Conservation (phyloP, 192 early-diverging fungal species). For the Obelidium mucronatum region DNA sequence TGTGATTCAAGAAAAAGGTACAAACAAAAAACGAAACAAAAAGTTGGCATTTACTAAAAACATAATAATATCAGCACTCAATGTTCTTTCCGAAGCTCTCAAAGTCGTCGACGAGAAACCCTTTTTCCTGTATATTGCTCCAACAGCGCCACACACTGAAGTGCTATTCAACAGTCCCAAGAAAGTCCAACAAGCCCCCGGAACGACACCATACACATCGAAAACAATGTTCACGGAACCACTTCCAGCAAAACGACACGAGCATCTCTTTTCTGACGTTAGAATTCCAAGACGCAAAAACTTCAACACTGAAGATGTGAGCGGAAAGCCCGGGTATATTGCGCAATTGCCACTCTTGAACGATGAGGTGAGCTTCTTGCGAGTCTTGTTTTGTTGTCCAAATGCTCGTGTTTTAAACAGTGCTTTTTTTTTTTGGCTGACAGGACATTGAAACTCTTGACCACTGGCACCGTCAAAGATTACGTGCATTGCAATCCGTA, state of each 20-base stretch:
- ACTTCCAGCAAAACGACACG: slow-evolving; percentile 65
- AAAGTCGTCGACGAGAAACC: no score
- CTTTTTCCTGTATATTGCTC: slow-evolving; percentile 59
- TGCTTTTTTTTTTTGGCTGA: no score
- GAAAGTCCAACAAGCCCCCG: slow-evolving; percentile 11
- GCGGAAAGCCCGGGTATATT: slow-evolving; percentile 63
- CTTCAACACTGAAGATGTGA: slow-evolving; percentile 60
- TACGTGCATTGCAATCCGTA: slow-evolving; percentile 48
- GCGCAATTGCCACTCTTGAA: slow-evolving; percentile 50
- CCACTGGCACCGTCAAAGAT: slow-evolving; percentile 57
- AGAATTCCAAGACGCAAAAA: slow-evolving; percentile 64
- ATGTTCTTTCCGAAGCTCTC: background rate
- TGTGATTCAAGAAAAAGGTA: slow-evolving; percentile 64
- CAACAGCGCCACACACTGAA: slow-evolving; percentile 68
- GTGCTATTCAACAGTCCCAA: slow-evolving; percentile 43
- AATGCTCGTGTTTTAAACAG: no score
- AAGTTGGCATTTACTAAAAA: background rate
- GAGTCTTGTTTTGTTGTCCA: no score
- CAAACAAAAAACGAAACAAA: slow-evolving; percentile 29
- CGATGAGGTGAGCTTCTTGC: no score
- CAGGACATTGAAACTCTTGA: slow-evolving; percentile 24
- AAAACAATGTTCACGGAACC: slow-evolving; percentile 62
- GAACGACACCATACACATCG: no score
- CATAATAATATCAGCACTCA: background rate
- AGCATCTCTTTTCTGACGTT: slow-evolving; percentile 58